Base-by-base conservation (phyloP, 1,284 basidiomycete species). In the Rhodotorula mucilaginosa region DNA sequence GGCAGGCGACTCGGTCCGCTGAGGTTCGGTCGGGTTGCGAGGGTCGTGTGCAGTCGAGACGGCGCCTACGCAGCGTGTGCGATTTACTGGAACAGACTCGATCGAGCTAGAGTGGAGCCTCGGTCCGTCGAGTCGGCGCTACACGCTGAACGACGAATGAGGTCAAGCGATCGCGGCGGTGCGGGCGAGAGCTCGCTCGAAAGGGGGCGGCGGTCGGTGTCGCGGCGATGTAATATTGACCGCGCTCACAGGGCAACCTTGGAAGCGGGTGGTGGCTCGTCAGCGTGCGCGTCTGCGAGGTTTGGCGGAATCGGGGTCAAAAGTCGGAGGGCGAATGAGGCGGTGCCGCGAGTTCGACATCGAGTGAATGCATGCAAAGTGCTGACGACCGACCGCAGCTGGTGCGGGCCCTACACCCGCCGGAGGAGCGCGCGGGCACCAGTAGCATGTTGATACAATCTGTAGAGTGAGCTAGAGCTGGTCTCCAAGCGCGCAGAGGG, bases 1-100 rank as follows among this genome's bases (percentile, higher is more conserved):
- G 54, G 54, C 54, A 56, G 54, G 54, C 54, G 54, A 56, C 54
- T 56, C 54, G 26, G 54, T 51, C 19, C 49, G 49, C 10, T 19
- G 19, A 51, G 49, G 19, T 19, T 18, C 49, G 49, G 49, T 51
- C 49, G 49, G 49, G 19, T 21, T 7, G 49, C 49, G 49, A 18
- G 49, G 49, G 18, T 51, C 49, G 49, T 7, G 8, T 18, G 49
- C 34, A 34, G 49, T 51, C 19, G 49, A 23, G 49, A 18, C 49
- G 39, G 39, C 19, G 18, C 23, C 49, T 18, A 23, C 49, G 49
- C 49, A 51, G 49, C 49, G 49, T 23, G 49, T 44, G 39, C 39
- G 39, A 13, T 44, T 10, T 26, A 26, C 26, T 26, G 26, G 26
- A 26, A 26, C 26, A 26, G 26, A 44, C 39, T 44, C 39, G 39